phyloP scores from a whole-genome alignment of 2,329 filamentous ascomycete species.

The Cercospora zeae-maydis region DNA sequence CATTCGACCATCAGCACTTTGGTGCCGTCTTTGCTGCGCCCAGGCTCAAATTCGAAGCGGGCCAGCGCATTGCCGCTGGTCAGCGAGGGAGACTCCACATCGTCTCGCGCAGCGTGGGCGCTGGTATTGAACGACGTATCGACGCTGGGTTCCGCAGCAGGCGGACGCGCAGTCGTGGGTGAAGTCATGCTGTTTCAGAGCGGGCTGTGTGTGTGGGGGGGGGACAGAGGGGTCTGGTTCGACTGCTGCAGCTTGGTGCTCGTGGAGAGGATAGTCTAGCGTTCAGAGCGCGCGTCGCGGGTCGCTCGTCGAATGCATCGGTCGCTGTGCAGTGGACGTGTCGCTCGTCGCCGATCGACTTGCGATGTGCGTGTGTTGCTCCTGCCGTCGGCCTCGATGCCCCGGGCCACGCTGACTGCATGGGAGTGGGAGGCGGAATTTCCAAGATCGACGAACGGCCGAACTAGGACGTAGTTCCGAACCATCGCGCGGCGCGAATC shows the following conservation, averaged over 20 bases:
- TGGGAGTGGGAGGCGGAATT: neutral
- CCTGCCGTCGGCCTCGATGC: neutral
- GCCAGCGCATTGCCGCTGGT: slow-evolving; percentile 61
- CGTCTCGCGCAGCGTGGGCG: slow-evolving; percentile 21
- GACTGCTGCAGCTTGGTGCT: no score
- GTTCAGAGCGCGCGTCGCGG: neutral
- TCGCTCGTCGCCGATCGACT: neutral
- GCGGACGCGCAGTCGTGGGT: slow-evolving; percentile 10
- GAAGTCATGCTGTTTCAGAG: neutral
- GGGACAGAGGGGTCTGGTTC: neutral
- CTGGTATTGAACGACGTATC: slow-evolving; percentile 38
- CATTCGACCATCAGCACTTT: slow-evolving; percentile 94
- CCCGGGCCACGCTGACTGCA: neutral
- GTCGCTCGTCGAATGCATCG: neutral
- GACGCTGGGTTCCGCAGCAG: slow-evolving; percentile 38
- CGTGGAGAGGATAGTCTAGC: no score
- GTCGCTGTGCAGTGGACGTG: neutral
- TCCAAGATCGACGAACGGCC: neutral
- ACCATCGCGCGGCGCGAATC: neutral
- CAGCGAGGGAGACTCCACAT: slow-evolving; percentile 45
- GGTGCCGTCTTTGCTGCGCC: slow-evolving; percentile 69
- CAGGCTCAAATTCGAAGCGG: slow-evolving; percentile 81
- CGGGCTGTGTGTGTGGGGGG: neutral
- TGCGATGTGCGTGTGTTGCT: neutral
- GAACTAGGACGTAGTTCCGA: neutral